Evolutionary conservation across 176 grass and related monocot species (phyloP), one percentile per base, ranked within the genome.

Genomic region (Zea mays): DNA sequence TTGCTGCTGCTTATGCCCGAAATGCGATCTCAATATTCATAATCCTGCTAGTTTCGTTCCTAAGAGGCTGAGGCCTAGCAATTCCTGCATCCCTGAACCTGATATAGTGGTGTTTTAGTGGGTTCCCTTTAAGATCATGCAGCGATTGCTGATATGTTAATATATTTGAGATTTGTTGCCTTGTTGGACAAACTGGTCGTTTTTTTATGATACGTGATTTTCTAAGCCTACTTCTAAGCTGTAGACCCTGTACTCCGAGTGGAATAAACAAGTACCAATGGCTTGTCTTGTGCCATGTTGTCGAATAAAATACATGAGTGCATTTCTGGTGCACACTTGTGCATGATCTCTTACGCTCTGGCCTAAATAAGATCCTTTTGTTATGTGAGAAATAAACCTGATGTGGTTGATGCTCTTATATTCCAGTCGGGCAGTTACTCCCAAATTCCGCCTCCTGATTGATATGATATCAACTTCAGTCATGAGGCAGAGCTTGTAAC

Each of bases 291-390:
- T 79, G 42, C 41, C 27, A 17, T 57, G 19, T 58, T 48, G 27
- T 79, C 39, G 13, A 57, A 38, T 76, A 58, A 37, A 45, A 57
- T 20, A 19, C 12, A 16, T 5, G 3, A 72, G 48, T 40, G 7
- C 64, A 34, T 69, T 61, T 83, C 64, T 77, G n/a, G 52, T 27
- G 13, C 33, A 69, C 65, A 52, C 35, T 39, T 59, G 51, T 27
- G 16, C 4, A n/a, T 49, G 55, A 5, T 20, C 41, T 37, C 52
- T 82, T 75, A 44, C 35, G 2, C 44, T 44, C 40, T 69, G 44
- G 55, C 15, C 7, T 52, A 39, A 71, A 56, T 73, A 39, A 17
- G 2, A 15, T 59, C 3, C 35, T 45, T 55, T 35, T 38, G 9
- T 38, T 67, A 40, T 79, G 36, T 45, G 15, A 64, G 8, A 17